These are phyloP conservation scores for Lipomyces sp. DNA, from an alignment of 805 yeast species.

Conservation along the genomic window DNA sequence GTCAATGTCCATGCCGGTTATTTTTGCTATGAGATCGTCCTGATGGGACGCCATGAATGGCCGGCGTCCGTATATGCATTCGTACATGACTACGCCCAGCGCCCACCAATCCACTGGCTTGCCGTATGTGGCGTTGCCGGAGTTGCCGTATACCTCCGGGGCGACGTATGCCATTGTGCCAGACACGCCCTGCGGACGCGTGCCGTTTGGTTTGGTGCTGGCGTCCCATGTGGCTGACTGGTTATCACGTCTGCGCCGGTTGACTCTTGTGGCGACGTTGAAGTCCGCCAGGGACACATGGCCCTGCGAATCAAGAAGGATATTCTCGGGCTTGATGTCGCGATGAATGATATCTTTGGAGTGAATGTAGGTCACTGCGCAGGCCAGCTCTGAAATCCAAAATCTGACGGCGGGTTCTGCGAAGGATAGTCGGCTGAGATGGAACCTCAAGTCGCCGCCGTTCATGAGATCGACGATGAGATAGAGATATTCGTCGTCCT, in stretches of 20 bases:
- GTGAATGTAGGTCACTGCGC: constrained; percentile 33
- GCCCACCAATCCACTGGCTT: constrained; percentile 38
- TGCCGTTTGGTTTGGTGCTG: neutral
- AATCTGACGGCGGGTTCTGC: constrained; percentile 32
- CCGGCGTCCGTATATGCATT: constrained; percentile 33
- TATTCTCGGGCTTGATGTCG: constrained; percentile 35
- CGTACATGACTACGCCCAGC: constrained; percentile 37
- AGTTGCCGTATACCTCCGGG: constrained; percentile 33
- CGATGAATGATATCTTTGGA: constrained; percentile 22
- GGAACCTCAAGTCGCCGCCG: constrained; percentile 37
- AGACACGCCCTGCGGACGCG: constrained; percentile 18
- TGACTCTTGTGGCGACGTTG: constrained; percentile 41
- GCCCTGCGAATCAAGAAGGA: constrained; percentile 61
- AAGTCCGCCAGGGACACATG: constrained; percentile 58
- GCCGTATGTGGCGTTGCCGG: constrained; percentile 25
- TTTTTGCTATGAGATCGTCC: constrained; percentile 8
- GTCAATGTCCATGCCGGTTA: constrained; percentile 5
- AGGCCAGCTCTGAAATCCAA: constrained; percentile 34
- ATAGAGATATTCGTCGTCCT: constrained; percentile 30
- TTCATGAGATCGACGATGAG: constrained; percentile 33
- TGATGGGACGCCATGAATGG: constrained; percentile 31
- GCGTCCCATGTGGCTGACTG: neutral
- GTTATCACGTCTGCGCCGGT: neutral
- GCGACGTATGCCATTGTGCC: constrained; percentile 36
- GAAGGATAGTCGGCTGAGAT: constrained; percentile 29